These are phyloP conservation scores for Salix exigua DNA, from an alignment of 345 rosid species.

Conservation along the genomic window DNA sequence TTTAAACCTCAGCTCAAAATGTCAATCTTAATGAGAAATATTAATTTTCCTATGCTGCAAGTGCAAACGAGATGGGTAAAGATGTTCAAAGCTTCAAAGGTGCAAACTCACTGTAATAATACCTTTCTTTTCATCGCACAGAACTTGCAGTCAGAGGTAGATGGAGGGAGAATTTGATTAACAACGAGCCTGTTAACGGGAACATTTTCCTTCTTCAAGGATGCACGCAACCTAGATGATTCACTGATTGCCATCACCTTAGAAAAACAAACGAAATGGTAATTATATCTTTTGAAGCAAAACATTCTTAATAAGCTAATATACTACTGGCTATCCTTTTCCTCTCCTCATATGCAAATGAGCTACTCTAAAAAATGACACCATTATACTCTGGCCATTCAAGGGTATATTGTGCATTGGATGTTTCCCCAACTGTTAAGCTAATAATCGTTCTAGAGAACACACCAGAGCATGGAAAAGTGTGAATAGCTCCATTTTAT, in stretches of 20 bases:
- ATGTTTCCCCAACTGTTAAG: constrained; percentile 4
- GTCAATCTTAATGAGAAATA: background rate
- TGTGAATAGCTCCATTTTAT: background rate
- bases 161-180: constrained; percentile 91
- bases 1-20: background rate
- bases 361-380: background rate
- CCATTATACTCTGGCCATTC: background rate
- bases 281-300: constrained; percentile 4
- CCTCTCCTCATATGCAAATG: background rate
- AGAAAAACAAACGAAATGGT: constrained; percentile 4
- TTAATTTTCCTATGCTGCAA: background rate
- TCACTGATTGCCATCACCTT: constrained; percentile 95
- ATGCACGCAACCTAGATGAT: constrained; percentile 76
- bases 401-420: background rate
- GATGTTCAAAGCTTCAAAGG: background rate
- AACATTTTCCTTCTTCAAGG: constrained; percentile 81
- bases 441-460: background rate
- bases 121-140: constrained; percentile 98
- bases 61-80: background rate
- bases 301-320: background rate
- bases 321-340: background rate
- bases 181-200: constrained; percentile 86
- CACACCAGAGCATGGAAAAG: background rate
- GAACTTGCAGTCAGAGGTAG: constrained; percentile 90
- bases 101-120: constrained; percentile 1